A percentile compares a stretch with the other conserved stretches of the same genome.
Conservation (phyloP, 2,329 filamentous ascomycete genomes). For the Cordyceps cateniannulata region DNA sequence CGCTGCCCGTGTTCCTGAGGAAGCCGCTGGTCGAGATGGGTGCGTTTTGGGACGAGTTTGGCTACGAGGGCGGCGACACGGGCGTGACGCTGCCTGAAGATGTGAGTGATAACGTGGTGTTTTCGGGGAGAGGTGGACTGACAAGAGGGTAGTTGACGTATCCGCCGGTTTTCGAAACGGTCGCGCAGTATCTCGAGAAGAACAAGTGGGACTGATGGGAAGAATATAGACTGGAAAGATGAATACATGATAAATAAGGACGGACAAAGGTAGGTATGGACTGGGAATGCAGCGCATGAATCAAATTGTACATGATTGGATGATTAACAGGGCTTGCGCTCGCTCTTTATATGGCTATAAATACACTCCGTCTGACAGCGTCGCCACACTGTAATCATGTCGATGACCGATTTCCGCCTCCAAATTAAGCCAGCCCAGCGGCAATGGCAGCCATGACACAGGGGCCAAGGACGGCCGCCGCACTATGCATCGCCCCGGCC, state of each 20-base stretch:
- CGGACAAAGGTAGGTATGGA: no score
- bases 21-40: slow-evolving; percentile 11
- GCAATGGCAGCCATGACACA: neutral
- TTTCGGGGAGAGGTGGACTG: neutral
- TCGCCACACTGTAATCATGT: no score
- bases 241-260: neutral
- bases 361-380: no score
- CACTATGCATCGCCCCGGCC: neutral
- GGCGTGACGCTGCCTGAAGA: slow-evolving; percentile 14
- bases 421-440: neutral
- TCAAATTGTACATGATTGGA: no score
- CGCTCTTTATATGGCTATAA: no score
- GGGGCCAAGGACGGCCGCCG: neutral
- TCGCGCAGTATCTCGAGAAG: neutral
- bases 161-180: neutral
- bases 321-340: no score
- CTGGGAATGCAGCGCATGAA: no score
- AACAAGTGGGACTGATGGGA: neutral
- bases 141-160: neutral
- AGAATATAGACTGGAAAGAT: neutral
- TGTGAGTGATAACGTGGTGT: slow-evolving; percentile 10
- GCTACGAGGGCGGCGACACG: slow-evolving; percentile 15
- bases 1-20: slow-evolving; percentile 6
- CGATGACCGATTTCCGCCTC: no score
- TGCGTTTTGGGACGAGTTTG: slow-evolving; percentile 15